Percentiles rank a stretch among this genome's conserved stretches.
phyloP scores from a whole-genome alignment of 2,329 filamentous ascomycete genomes.

The Sclerotinia nivalis region DNA sequence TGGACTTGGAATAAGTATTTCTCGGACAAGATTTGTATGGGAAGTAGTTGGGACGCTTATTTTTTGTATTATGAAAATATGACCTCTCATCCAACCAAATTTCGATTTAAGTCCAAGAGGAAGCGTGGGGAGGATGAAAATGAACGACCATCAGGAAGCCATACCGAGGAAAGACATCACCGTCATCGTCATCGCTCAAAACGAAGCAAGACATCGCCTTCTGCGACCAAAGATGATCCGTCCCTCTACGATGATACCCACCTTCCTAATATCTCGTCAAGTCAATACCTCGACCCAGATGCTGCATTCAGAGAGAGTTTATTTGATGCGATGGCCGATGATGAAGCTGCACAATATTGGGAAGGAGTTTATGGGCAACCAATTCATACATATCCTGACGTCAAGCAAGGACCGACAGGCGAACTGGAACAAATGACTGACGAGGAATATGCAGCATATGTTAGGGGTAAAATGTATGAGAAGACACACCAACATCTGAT shows the following conservation, averaged over 20 bases:
- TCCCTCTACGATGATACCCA: conserved; percentile 45
- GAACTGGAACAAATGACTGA: conserved; percentile 84
- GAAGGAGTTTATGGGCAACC: conserved; percentile 95
- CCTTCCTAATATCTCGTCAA: conserved; percentile 43
- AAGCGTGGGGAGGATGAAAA: conserved; percentile 26
- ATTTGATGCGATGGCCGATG: conserved; percentile 95
- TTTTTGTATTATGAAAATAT: conserved; percentile 24
- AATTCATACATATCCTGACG: conserved; percentile 72
- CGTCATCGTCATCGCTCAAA: conserved; percentile 38
- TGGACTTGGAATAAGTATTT: neutral
- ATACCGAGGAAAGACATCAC: conserved; percentile 28
- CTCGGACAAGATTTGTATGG: neutral
- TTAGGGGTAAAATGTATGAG: conserved; percentile 92
- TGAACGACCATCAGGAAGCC: conserved; percentile 24
- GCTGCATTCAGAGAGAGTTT: conserved; percentile 87
- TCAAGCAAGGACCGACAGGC: conserved; percentile 48
- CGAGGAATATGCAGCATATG: conserved; percentile 85
- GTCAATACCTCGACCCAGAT: conserved; percentile 59
- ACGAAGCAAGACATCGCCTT: conserved; percentile 32
- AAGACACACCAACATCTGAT: conserved; percentile 82
- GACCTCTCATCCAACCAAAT: conserved; percentile 32
- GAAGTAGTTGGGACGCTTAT: neutral
- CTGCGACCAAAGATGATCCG: conserved; percentile 39
- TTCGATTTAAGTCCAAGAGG: conserved; percentile 39
- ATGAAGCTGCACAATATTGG: conserved; percentile 95